Evolutionary conservation across 345 rosid genomes (phyloP).

Genomic region (Hibiscus tridactylites): DNA sequence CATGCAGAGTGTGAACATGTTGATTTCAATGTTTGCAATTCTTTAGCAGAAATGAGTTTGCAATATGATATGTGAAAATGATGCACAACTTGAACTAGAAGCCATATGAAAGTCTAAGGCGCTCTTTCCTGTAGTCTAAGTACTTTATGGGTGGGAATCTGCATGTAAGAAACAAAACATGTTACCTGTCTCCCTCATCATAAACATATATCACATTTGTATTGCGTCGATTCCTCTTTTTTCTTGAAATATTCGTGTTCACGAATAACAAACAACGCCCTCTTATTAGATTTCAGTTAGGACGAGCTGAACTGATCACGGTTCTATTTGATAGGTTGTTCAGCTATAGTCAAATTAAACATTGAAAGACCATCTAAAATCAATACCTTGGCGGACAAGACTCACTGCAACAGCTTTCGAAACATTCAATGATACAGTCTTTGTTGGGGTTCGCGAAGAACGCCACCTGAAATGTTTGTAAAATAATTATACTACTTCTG

Average conservation of each 20-base stretch:
- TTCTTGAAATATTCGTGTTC: background rate
- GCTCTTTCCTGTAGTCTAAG: background rate
- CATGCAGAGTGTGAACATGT: no score
- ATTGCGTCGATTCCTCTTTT: background rate
- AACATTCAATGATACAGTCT: slow-evolving; percentile 64
- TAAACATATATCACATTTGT: background rate
- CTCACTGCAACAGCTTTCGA: slow-evolving; percentile 70
- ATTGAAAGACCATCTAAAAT: background rate
- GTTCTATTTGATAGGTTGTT: background rate
- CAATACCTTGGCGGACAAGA: slow-evolving; percentile 54
- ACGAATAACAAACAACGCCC: no score
- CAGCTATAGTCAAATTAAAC: background rate
- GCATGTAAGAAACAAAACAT: background rate
- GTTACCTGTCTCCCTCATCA: background rate
- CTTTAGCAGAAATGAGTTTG: background rate
- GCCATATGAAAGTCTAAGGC: background rate
- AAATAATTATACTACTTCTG: background rate
- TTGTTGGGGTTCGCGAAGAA: slow-evolving; percentile 64
- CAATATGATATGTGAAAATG: background rate
- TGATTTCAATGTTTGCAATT: background rate
- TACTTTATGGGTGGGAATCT: background rate
- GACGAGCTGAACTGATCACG: background rate
- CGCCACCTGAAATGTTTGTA: slow-evolving; percentile 40
- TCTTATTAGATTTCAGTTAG: background rate
- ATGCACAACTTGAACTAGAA: background rate